These are phyloP conservation scores for Tuber brumale DNA, from an alignment of 495 filamentous ascomycete genomes.

Conservation along the genomic window DNA sequence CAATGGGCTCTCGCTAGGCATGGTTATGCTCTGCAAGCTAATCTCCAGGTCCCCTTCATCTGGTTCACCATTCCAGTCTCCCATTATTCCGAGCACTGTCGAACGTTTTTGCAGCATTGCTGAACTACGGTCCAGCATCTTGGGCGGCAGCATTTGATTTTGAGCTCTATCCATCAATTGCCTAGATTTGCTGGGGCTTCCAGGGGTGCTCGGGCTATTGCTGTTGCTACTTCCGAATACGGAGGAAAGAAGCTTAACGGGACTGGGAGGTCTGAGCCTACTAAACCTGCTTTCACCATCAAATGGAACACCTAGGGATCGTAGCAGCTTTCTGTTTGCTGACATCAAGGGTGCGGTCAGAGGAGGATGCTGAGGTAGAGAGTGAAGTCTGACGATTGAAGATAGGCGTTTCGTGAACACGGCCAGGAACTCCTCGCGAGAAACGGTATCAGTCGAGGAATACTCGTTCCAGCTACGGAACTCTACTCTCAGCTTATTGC, in stretches of 20 bases:
- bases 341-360: conserved; percentile 59
- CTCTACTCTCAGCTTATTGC: conserved; percentile 36
- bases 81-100: conserved; percentile 30
- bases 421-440: conserved; percentile 28
- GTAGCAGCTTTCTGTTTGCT: conserved; percentile 66
- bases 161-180: conserved; percentile 36
- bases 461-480: conserved; percentile 42
- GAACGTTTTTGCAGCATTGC: conserved; percentile 30
- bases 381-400: conserved; percentile 49
- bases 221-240: conserved; percentile 57
- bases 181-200: conserved; percentile 26
- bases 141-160: conserved; percentile 38
- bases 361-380: conserved; percentile 59
- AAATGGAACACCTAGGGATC: conserved; percentile 58
- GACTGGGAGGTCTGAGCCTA: conserved; percentile 67
- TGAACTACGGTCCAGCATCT: conserved; percentile 23
- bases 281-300: conserved; percentile 55
- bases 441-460: conserved; percentile 39
- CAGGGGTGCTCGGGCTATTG: conserved; percentile 16
- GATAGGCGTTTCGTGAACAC: conserved; percentile 38
- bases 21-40: conserved; percentile 45
- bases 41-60: conserved; percentile 19
- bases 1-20: conserved; percentile 44
- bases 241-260: conserved; percentile 83
- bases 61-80: conserved; percentile 22